These are phyloP conservation scores for Porphyridium purpureum DNA, from an alignment of 23 red algal genomes.

Conservation along the genomic window DNA sequence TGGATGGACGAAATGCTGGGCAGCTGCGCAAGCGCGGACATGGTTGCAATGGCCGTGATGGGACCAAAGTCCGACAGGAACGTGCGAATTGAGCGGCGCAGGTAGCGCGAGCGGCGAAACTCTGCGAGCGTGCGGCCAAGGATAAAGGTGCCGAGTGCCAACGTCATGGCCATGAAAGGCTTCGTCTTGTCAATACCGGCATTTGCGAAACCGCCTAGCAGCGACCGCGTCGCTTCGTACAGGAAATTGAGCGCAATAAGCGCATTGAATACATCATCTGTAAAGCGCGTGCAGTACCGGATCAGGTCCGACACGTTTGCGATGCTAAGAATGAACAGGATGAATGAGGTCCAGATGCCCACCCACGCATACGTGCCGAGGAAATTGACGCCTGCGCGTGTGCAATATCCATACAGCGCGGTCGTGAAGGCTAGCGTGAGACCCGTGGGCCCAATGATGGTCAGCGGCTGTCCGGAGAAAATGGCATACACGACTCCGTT, in stretches of 20 bases:
- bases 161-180: slow-evolving; percentile 30
- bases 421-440: slow-evolving; percentile 84
- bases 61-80: slow-evolving; percentile 78
- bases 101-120: slow-evolving; percentile 43
- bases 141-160: slow-evolving; percentile 59
- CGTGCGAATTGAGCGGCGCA: slow-evolving; percentile 28
- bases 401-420: slow-evolving; percentile 61
- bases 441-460: slow-evolving; percentile 80
- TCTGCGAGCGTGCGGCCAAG: slow-evolving; percentile 37
- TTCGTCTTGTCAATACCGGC: slow-evolving; percentile 68
- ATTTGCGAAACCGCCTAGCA: slow-evolving; percentile 19
- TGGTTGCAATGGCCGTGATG: slow-evolving; percentile 45
- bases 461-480: slow-evolving; percentile 82
- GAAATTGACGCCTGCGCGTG: slow-evolving; percentile 41
- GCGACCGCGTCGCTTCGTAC: slow-evolving; percentile 41
- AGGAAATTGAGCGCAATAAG: slow-evolving; percentile 90
- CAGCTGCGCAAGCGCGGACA: slow-evolving; percentile 36
- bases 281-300: slow-evolving; percentile 89
- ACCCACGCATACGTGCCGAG: slow-evolving; percentile 85
- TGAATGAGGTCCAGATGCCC: slow-evolving; percentile 72
- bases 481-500: slow-evolving; percentile 51
- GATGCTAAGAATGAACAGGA: slow-evolving; percentile 51
- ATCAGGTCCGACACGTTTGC: slow-evolving; percentile 69
- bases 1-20: slow-evolving; percentile 23
- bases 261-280: slow-evolving; percentile 89